phyloP scores from a whole-genome alignment of 805 yeast genomes.

The Sugiyamaella mastotermitis region DNA sequence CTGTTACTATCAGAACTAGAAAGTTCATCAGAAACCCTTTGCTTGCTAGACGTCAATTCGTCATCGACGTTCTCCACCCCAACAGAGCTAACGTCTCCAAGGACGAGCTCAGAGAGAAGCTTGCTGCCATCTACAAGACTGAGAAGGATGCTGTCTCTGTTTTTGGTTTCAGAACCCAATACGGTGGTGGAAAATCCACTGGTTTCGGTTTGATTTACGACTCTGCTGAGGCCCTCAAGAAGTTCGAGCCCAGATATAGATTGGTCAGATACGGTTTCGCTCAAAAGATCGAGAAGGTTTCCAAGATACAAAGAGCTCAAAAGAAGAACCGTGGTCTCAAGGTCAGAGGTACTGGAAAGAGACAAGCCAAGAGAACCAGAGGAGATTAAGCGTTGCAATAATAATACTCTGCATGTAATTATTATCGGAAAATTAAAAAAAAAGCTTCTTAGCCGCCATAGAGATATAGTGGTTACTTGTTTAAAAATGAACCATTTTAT shows the following conservation, averaged over 20 bases:
- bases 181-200: constrained; percentile 99
- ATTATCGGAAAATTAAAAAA: constrained; percentile 1
- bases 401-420: constrained; percentile 1
- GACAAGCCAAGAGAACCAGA: constrained; percentile 65
- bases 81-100: constrained; percentile 98
- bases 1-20: constrained; percentile 99
- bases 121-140: constrained; percentile 83
- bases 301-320: constrained; percentile 99
- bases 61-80: constrained; percentile 99
- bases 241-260: constrained; percentile 99
- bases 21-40: constrained; percentile 98
- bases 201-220: constrained; percentile 99
- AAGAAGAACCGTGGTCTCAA: constrained; percentile 99
- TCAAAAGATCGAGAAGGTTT: constrained; percentile 90
- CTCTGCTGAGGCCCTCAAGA: constrained; percentile 95
- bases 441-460: too few species aligned
- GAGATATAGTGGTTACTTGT: too few species aligned
- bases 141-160: constrained; percentile 94
- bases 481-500: too few species aligned
- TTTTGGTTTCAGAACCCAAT: constrained; percentile 98
- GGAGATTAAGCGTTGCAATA: constrained; percentile 16
- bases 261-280: constrained; percentile 98
- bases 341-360: constrained; percentile 96
- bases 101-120: constrained; percentile 96
- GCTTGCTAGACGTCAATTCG: constrained; percentile 99